Evolutionary conservation across 495 filamentous ascomycete species (phyloP), one percentile per base, ranked within the genome.

Genomic region (Hypomontagnella monticulosa): DNA sequence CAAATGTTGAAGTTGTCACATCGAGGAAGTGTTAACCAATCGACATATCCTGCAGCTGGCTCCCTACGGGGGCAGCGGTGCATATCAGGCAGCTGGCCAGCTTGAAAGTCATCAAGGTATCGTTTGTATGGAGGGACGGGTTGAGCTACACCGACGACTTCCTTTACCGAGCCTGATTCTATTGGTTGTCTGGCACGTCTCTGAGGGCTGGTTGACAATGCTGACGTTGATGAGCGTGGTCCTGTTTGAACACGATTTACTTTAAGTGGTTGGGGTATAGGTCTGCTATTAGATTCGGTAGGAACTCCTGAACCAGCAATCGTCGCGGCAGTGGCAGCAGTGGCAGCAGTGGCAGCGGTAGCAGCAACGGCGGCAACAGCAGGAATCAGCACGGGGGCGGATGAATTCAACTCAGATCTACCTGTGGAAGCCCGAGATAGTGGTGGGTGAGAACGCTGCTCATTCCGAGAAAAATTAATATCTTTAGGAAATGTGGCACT

Each of bases 1-100:
- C 81, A 83, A 14, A 83, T 77, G n/a, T 71, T 66, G 57, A 83
- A 81, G 61, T 78, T 79, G 8, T 80, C 75, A 52, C 76, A 75
- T 5, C 73, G 64, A 8, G 76, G 77, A 1, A 83, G 61, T 0
- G 76, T 79, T 2, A 80, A 54, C 63, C 79, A 82, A 38, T 76
- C 76, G 15, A 73, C 57, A 18, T 70, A 61, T 8, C 73, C 75
- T 3, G 69, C 51, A 15, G 12, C 67, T 32, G 78, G 66, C 10
- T 67, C 41, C 14, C 56, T 73, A 51, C 78, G 79, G 7, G 70
- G 76, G 33, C 81, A 83, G 11, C 71, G 72, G 1, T 76, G 72
- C 23, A 79, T 72, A 15, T 67, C 68, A 5, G 76, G 69, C 1
- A 81, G 52, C 2, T 65, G 47, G 6, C 74, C 74, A 30, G 70